Conservation (phyloP, 345 rosid genomes). For the Populus euphratica region DNA sequence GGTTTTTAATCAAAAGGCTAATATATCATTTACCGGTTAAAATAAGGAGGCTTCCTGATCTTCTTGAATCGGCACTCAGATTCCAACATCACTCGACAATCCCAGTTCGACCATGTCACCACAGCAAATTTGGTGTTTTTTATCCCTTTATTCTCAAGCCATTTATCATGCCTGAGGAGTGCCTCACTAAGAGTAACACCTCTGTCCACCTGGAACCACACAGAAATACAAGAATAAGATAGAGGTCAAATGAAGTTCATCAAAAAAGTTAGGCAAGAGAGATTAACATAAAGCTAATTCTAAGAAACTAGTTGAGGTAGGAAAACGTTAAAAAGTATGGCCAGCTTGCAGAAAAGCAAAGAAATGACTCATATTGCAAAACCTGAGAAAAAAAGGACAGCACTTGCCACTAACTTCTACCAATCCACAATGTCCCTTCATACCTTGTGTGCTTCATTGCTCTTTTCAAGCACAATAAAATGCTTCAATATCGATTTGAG, state of each 20-base stretch:
- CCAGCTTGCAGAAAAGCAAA: background rate
- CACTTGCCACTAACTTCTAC: background rate
- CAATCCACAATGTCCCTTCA: background rate
- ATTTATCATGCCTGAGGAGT: constrained; percentile 45
- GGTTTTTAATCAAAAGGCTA: background rate
- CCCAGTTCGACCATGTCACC: constrained; percentile 52
- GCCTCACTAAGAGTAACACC: constrained; percentile 47
- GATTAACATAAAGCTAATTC: background rate
- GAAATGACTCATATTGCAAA: background rate
- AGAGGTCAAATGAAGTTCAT: background rate
- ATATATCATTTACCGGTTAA: constrained; percentile 30
- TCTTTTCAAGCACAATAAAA: background rate
- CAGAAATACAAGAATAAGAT: constrained; percentile 6
- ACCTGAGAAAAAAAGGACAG: background rate
- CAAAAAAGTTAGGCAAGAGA: background rate
- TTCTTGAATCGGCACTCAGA: constrained; percentile 47
- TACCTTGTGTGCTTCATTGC: background rate
- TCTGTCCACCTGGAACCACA: constrained; percentile 36
- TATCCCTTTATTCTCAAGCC: constrained; percentile 50
- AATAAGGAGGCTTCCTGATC: constrained; percentile 43
- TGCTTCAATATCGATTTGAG: background rate
- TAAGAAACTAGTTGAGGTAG: background rate
- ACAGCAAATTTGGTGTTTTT: constrained; percentile 39
- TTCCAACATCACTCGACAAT: constrained; percentile 50
- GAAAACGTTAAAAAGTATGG: background rate